phyloP scores from a whole-genome alignment of 164 flowering plant species.

The Kingdonia uniflora region DNA sequence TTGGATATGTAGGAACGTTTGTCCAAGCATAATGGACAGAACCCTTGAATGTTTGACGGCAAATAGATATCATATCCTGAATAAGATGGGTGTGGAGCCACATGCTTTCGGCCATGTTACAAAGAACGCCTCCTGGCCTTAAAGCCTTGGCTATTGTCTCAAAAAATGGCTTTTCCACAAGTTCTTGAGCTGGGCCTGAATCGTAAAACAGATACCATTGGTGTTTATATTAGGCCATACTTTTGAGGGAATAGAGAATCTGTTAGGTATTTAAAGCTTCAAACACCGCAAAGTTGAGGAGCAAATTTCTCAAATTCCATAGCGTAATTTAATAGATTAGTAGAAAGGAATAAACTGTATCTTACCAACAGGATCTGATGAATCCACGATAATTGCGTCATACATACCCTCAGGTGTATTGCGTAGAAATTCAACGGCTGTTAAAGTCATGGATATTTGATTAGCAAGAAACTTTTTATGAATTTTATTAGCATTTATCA shows the following conservation, averaged over 20 bases:
- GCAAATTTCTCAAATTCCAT: too few species aligned
- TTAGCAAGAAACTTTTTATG: too few species aligned
- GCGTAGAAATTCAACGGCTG: conserved; percentile 75
- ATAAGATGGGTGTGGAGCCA: conserved; percentile 99
- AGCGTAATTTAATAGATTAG: too few species aligned
- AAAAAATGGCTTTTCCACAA: conserved; percentile 93
- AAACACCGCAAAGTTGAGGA: too few species aligned
- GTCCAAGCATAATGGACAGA: conserved; percentile 98
- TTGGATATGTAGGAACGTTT: conserved; percentile 96
- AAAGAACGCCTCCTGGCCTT: conserved; percentile 95
- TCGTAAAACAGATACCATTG: neutral
- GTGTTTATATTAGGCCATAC: too few species aligned
- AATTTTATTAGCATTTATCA: neutral
- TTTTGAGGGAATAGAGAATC: too few species aligned
- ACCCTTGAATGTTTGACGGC: conserved; percentile 77
- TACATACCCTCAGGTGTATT: conserved; percentile 60
- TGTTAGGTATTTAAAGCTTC: too few species aligned
- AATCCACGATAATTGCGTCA: conserved; percentile 95
- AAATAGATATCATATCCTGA: conserved; percentile 66
- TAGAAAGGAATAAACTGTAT: neutral
- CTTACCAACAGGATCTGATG: conserved; percentile 98
- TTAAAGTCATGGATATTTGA: conserved; percentile 11
- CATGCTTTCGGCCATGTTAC: conserved; percentile 97
- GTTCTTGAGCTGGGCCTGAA: conserved; percentile 95
- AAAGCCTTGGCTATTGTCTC: conserved; percentile 69